Base-by-base conservation (phyloP, 1,139 yeast species). In the Geotrichum histeridarum region DNA sequence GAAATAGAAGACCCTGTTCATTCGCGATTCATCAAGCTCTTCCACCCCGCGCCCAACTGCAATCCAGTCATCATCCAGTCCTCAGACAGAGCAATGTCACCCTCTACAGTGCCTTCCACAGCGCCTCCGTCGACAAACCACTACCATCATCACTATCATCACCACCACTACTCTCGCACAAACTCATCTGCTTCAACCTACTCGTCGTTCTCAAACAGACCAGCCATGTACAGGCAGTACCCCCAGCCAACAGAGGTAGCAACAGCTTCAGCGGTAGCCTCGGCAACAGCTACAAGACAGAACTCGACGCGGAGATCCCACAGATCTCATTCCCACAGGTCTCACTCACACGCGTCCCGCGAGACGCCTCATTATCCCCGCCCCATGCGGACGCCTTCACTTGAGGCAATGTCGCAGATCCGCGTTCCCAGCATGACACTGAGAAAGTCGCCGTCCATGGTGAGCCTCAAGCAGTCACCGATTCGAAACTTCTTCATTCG, bases 201-300 rank as follows among this genome's bases (percentile, higher is more conserved):
- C 17, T 53, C 55, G 6, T 53, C 52, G 14, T 53, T 48, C 17
- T 53, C 51, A 5, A 49, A 41, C 42, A 42, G 53, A 11, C 53
- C 48, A 3, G 17, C 27, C 31, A 18, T 11, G 8, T 39, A 9
- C 31, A 31, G 27, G 33, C 18, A 12, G 12, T 42, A 18, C 38
- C 50, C n/a, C 36, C 42, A 41, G n/a, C 50, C 49, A 31, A 17
- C 33, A 1, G 45, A 45, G 30, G 51, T 50, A 3, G 53, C 39
- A 7, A 35, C 41, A 15, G 43, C 39, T 8, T n/a, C 56, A 12
- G 52, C 50, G 8, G 42, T 44, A 15, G 41, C 42, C n/a, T 41
- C 51, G 11, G 50, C 50, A 8, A 15, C 38, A 8, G 30, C 31
- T 17, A 31, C 42, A 1, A 42, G 31, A 22, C 27, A 22, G 27